Conservation (phyloP, 169 alveolate genomes). For the Plasmodium malariae region DNA sequence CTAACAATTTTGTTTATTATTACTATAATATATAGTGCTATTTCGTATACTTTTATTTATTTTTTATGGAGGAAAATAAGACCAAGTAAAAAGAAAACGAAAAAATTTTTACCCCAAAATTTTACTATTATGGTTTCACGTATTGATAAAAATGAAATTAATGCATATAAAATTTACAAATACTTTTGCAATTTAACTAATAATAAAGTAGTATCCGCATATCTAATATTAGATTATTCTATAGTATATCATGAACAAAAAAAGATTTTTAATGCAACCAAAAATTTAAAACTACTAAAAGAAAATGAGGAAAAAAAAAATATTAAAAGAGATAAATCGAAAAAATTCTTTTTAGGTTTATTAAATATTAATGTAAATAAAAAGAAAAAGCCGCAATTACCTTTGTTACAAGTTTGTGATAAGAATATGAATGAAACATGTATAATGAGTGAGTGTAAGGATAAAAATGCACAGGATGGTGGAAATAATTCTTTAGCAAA, state of each 20-base stretch:
- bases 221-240: constrained; percentile 66
- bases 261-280: constrained; percentile 67
- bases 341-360: neutral
- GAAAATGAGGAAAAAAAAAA: constrained; percentile 73
- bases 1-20: constrained; percentile 53
- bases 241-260: constrained; percentile 59
- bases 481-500: too few species aligned
- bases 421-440: neutral
- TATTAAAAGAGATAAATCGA: constrained; percentile 24
- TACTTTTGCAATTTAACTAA: constrained; percentile 67
- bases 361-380: neutral
- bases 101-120: constrained; percentile 66
- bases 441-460: too few species aligned
- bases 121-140: constrained; percentile 75
- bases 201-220: constrained; percentile 73
- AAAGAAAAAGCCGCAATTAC: neutral
- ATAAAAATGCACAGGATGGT: too few species aligned
- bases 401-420: neutral
- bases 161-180: constrained; percentile 66
- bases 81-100: constrained; percentile 68
- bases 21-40: constrained; percentile 73
- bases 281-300: constrained; percentile 59
- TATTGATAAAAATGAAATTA: constrained; percentile 61
- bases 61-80: constrained; percentile 56
- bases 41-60: constrained; percentile 64